Conservation (phyloP, 2,329 filamentous ascomycete species). For the Pseudogymnoascus sp. region DNA sequence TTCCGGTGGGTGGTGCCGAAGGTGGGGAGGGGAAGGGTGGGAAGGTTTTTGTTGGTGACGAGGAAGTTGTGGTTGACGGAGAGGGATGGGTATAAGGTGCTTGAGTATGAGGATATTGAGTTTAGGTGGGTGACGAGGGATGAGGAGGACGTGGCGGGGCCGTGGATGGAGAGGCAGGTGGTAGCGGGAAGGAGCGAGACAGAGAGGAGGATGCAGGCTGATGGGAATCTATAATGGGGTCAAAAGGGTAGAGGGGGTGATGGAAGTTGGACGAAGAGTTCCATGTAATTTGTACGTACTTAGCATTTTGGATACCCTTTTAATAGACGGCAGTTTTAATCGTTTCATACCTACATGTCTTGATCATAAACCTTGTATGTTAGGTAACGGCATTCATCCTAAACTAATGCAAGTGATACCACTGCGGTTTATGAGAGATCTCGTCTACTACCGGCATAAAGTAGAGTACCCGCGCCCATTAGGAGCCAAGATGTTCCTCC, state of each 20-base stretch:
- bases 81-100: conserved; percentile 8
- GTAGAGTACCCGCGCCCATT: background rate
- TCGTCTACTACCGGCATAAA: background rate
- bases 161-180: background rate
- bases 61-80: conserved; percentile 10
- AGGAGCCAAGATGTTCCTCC: background rate
- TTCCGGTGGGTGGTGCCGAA: conserved; percentile 9
- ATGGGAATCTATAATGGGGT: background rate
- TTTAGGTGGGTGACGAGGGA: conserved; percentile 9
- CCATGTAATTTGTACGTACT: background rate
- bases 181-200: background rate
- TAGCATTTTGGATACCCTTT: conserved; percentile 5
- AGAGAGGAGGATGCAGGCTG: background rate
- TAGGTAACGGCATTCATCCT: background rate
- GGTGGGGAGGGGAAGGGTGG: conserved; percentile 1
- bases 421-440: background rate
- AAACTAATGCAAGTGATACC: background rate
- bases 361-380: background rate
- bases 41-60: conserved; percentile 9
- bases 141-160: background rate
- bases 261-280: background rate
- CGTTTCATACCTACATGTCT: background rate
- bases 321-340: background rate
- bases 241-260: background rate
- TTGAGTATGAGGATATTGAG: conserved; percentile 11